A percentile compares a stretch with the other conserved stretches of the same genome.
Evolutionary conservation across 2,329 filamentous ascomycete genomes (phyloP).

Genomic region (Fusarium luffae): DNA sequence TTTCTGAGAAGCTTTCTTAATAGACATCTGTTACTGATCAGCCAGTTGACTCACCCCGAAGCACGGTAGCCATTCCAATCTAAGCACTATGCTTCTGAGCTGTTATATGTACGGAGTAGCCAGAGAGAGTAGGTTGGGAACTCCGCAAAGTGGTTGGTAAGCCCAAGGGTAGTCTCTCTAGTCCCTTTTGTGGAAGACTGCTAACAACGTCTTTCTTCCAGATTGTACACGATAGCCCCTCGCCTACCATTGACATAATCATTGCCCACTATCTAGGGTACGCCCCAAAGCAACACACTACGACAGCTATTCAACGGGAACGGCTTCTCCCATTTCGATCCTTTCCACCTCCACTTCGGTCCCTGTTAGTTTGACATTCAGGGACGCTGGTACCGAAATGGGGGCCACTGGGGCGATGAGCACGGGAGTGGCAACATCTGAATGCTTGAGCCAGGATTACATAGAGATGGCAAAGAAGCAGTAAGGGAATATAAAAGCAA

Average conservation of each 20-base stretch:
- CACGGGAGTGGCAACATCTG: background rate
- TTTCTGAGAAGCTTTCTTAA: background rate
- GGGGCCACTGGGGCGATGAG: background rate
- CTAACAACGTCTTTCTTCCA: background rate
- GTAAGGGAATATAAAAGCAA: background rate
- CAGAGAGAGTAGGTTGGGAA: background rate
- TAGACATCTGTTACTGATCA: background rate
- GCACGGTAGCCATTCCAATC: background rate
- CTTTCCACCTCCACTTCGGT: background rate
- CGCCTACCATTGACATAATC: too few species aligned
- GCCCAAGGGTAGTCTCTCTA: fast-evolving
- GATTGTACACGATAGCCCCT: background rate
- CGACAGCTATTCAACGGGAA: fast-evolving
- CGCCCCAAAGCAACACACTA: background rate
- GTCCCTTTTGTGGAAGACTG: background rate
- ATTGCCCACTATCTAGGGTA: background rate
- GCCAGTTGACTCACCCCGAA: background rate
- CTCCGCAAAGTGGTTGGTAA: background rate
- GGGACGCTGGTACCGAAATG: background rate
- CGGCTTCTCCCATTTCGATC: background rate
- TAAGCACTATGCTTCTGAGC: background rate
- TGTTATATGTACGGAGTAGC: background rate
- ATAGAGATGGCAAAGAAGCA: background rate
- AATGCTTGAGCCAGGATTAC: background rate
- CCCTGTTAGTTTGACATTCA: background rate